These are phyloP conservation scores for Aureobasidium sp. DNA, from an alignment of 2,329 filamentous ascomycete genomes.

Conservation along the genomic window DNA sequence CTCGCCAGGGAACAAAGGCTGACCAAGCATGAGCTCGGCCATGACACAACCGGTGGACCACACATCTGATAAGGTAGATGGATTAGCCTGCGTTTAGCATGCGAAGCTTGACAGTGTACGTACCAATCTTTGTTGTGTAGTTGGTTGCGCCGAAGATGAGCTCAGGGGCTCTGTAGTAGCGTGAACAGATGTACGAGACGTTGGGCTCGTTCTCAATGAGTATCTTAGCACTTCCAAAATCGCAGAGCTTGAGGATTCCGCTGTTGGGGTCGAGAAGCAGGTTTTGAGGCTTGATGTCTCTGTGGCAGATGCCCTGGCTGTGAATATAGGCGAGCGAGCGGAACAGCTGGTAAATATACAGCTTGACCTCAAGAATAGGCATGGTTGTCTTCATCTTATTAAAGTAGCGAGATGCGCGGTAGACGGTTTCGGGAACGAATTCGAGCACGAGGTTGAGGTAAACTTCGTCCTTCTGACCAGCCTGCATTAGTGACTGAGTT, in stretches of 20 bases:
- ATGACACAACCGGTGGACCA: conserved; percentile 99
- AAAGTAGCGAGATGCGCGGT: conserved; percentile 96
- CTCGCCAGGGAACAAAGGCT: conserved; percentile 95
- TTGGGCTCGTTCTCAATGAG: conserved; percentile 98
- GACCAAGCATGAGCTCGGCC: conserved; percentile 97
- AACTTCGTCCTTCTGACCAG: conserved; percentile 70
- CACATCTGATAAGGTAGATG: conserved; percentile 58
- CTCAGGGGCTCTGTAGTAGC: conserved; percentile 96
- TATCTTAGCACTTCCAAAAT: conserved; percentile 98
- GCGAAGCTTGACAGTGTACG: conserved; percentile 29
- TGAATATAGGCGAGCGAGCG: conserved; percentile 97
- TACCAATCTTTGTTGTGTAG: conserved; percentile 99
- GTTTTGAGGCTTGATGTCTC: conserved; percentile 99
- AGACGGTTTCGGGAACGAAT: conserved; percentile 96
- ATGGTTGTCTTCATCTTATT: conserved; percentile 99
- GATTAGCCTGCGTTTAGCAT: background rate
- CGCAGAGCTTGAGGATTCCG: conserved; percentile 92
- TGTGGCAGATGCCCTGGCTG: conserved; percentile 96
- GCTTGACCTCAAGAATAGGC: conserved; percentile 97
- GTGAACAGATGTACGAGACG: conserved; percentile 98
- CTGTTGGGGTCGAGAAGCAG: conserved; percentile 85
- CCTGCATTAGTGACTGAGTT: conserved; percentile 16
- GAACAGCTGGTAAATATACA: conserved; percentile 99
- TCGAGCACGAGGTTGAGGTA: conserved; percentile 98
- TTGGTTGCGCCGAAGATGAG: conserved; percentile 98